A percentile compares a stretch with the other conserved stretches of the same genome.
phyloP scores from a whole-genome alignment of 768 basidiomycete genomes.

The Phanerochaete sordida region DNA sequence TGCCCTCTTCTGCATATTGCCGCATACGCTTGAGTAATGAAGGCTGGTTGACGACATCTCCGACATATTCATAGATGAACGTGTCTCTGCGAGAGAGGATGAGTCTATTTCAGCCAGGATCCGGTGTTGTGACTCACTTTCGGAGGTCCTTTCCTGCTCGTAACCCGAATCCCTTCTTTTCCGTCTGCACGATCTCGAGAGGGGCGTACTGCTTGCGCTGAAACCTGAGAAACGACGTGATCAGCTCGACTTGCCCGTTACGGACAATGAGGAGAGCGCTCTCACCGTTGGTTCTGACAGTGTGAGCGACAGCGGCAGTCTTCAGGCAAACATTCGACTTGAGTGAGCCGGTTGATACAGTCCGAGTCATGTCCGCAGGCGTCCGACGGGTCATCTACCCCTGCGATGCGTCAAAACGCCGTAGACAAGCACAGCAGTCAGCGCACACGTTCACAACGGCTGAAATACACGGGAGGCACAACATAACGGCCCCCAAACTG shows the following conservation, averaged over 20 bases:
- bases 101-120: neutral
- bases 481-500: slow-evolving; percentile 33
- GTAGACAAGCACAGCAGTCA: neutral
- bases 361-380: slow-evolving; percentile 88
- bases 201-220: slow-evolving; percentile 80
- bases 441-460: neutral
- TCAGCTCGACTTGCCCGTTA: neutral
- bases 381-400: slow-evolving; percentile 49
- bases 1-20: slow-evolving; percentile 89
- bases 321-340: slow-evolving; percentile 89
- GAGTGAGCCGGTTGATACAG: slow-evolving; percentile 96
- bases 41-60: slow-evolving; percentile 86
- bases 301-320: slow-evolving; percentile 81
- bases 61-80: slow-evolving; percentile 97
- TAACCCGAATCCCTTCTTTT: slow-evolving; percentile 94
- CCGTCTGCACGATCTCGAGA: slow-evolving; percentile 89
- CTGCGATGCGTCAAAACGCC: slow-evolving; percentile 32
- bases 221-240: slow-evolving; percentile 55
- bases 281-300: slow-evolving; percentile 93
- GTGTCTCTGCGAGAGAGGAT: slow-evolving; percentile 54
- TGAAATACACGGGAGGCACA: neutral
- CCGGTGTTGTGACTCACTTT: slow-evolving; percentile 44
- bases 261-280: slow-evolving; percentile 4
- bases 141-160: slow-evolving; percentile 66
- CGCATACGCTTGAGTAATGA: slow-evolving; percentile 94